Evolutionary conservation across 208 protist genomes (phyloP), one percentile per base, ranked within the genome.

Genomic region (Tritrichomonas foetus): DNA sequence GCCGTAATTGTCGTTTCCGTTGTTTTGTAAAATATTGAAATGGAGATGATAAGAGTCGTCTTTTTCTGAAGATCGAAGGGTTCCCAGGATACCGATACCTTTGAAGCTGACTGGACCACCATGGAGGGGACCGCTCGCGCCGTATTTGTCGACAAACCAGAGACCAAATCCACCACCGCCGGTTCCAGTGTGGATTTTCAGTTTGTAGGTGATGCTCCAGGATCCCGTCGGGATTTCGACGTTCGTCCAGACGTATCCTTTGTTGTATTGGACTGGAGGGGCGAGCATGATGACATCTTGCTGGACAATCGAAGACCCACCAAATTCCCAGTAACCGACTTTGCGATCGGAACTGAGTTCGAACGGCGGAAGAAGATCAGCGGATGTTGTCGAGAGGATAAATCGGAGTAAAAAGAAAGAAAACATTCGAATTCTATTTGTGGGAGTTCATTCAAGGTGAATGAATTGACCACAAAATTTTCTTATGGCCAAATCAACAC

Each of bases 251-350:
- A 27, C 27, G 47, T 13, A 89, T 13, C 78, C 78, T 39, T 20
- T 53, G 20, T 89, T 89, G 39, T 53, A 89, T 39, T 89, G 78
- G 57, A 89, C 41, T 57, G 78, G 78, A 30, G 78, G 78, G 36
- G 33, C 41, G 22, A 89, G 16, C 39, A 53, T 14, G 44, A 89
- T 89, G 39, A 5, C 1, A 49, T 89, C 47, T 20, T 89, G 20
- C 2, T 33, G 25, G 2, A 89, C 78, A 89, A 53, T 30, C 8
- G 78, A n/a, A 27, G 78, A 89, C 5, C 78, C 78, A 44, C 47
- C 78, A 89, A 89, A 89, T 47, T 89, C 78, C 78, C 78, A 89
- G 27, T 57, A 57, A 14, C 78, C 78, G 9, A 89, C 47, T 53
- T 89, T 89, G 20, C 39, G n/a, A 22, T 89, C 78, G n/a, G 3